Percentiles rank a stretch among this genome's conserved stretches.
These are phyloP conservation scores for Thamnidium elegans DNA, from an alignment of 192 early-diverging fungal genomes.

Conservation along the genomic window DNA sequence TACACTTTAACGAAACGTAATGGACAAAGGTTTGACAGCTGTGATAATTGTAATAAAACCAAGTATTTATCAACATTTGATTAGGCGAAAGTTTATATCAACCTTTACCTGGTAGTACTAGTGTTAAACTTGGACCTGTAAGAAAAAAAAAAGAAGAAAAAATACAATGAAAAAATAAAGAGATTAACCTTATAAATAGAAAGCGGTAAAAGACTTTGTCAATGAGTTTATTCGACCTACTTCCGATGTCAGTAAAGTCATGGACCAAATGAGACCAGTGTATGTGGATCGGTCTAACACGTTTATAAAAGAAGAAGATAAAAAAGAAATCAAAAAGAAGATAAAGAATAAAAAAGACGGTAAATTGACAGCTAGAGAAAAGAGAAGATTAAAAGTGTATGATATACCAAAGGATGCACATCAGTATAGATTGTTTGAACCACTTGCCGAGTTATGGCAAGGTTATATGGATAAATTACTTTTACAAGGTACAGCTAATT, in stretches of 20 bases:
- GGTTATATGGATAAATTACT: conserved; percentile 69
- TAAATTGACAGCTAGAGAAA: conserved; percentile 61
- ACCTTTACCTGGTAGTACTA: too few relatives aligned
- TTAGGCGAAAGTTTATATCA: too few relatives aligned
- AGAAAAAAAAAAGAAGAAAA: too few relatives aligned
- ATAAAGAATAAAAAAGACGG: not conserved
- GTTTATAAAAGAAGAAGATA: conserved; percentile 7
- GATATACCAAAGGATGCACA: conserved; percentile 59
- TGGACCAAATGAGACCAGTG: not conserved
- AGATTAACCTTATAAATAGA: not conserved
- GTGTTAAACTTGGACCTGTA: too few relatives aligned
- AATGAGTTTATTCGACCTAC: conserved; percentile 10
- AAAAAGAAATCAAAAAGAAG: not conserved
- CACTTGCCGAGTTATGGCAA: conserved; percentile 75
- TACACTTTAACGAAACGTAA: too few relatives aligned
- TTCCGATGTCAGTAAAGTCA: not conserved
- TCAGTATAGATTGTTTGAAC: conserved; percentile 64
- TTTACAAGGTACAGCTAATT: conserved; percentile 21
- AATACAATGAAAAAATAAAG: too few relatives aligned
- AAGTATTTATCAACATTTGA: too few relatives aligned
- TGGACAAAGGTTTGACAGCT: too few relatives aligned
- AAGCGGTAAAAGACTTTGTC: not conserved
- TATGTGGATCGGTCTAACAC: conserved; percentile 1
- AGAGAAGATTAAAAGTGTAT: conserved; percentile 56
- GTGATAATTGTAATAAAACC: too few relatives aligned